Base-by-base conservation (phyloP, 108 stramenopile species). In the Skeletonema tropicum region DNA sequence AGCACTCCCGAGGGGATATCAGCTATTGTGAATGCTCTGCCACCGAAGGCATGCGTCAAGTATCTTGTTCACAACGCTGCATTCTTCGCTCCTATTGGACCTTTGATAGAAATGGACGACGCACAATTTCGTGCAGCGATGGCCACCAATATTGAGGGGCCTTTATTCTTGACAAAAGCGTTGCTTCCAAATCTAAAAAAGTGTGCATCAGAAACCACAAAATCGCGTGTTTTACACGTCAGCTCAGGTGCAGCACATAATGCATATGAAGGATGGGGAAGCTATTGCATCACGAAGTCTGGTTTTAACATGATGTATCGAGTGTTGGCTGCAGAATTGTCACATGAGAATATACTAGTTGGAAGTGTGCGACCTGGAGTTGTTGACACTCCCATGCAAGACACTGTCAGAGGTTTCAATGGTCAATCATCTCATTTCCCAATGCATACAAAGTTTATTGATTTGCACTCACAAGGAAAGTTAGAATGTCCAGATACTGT, bases 331-430 rank as follows among this genome's bases (percentile, higher is more conserved):
- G 57, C 45, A 17, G 87, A 85, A 69, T 67, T 86, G 21, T 75
- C 57, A 21, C 82, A 60, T 21, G 69, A 76, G 9, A 79, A 68
- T 33, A 80, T 86, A 19, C 66, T 76, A 17, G 77, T 86, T 29
- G 85, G 85, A 36, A 76, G 74, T 60, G 79, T 80, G n/a, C 66
- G 80, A 29, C 91, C 91, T 2, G 91, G 91, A 19, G 87, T 92
- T 6, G 89, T 92, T 15, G 91, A 88, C 75, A 90, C 91, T 9
- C 64, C 70, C 21, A 90, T 92, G 91, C 91, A 92, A 77, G 87
- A 82, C 13, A 60, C 57, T 38, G 87, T 92, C 64, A 78, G 91
- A 62, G 67, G 64, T 21, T 64, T 73, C n/a, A 60, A 73, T 64
- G 79, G 75, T 23, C 63, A 60, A 10, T 26, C 38, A 6, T 71